Percentiles rank a stretch among this genome's conserved stretches.
Conservation (phyloP, 495 filamentous ascomycete genomes). For the Massariosphaeria phaeospora region DNA sequence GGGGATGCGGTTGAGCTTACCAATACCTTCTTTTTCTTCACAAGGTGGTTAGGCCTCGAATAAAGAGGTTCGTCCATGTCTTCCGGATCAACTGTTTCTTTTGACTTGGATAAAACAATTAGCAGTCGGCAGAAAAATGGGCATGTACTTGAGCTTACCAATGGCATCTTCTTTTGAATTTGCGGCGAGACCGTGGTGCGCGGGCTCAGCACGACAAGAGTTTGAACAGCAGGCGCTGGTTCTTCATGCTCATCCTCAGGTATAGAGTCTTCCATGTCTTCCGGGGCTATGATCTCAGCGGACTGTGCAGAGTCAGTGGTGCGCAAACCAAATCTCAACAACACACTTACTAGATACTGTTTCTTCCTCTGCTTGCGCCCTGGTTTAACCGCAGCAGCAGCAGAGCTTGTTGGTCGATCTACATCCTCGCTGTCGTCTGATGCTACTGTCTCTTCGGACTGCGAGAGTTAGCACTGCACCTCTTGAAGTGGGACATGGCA, state of each 20-base stretch:
- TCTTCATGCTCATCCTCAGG: too few species aligned
- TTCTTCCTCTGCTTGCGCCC: not conserved
- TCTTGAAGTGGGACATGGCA: not conserved
- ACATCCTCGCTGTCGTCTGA: constrained; percentile 6
- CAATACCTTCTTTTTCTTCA: not conserved
- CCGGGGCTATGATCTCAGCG: not conserved
- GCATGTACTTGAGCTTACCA: not conserved
- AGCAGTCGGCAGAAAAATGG: not conserved
- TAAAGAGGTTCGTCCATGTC: too few species aligned
- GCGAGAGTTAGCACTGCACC: not conserved
- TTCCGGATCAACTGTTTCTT: not conserved
- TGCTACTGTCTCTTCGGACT: not conserved
- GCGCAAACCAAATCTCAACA: not conserved
- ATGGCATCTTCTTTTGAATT: not conserved
- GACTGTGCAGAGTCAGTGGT: not conserved
- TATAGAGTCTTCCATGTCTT: not conserved
- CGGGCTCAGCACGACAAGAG: too few species aligned
- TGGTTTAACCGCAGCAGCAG: not conserved
- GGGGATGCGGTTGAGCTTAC: not conserved
- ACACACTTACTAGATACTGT: not conserved
- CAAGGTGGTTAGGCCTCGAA: too few species aligned
- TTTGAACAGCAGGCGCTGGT: too few species aligned
- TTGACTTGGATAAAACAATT: not conserved
- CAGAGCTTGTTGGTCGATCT: not conserved
- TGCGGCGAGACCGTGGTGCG: too few species aligned